Conservation (phyloP, 2,329 filamentous ascomycete species). For the Lasiodiplodia sp. region DNA sequence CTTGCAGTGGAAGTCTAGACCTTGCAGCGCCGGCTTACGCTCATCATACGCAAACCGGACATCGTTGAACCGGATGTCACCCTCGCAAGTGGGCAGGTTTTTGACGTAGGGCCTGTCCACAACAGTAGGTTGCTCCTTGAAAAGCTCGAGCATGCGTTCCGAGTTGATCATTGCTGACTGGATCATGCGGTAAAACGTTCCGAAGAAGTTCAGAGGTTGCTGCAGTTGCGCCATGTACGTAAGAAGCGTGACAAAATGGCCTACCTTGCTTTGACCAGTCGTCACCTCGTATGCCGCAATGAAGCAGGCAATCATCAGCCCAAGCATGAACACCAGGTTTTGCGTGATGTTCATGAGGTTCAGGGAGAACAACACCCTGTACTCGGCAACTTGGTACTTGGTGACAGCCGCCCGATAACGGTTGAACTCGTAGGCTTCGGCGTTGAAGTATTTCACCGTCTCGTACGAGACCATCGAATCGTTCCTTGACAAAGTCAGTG, state of each 20-base stretch:
- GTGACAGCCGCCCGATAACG: constrained; percentile 64
- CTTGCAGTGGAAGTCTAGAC: constrained; percentile 82
- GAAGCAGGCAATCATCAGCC: constrained; percentile 72
- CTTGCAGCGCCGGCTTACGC: constrained; percentile 82
- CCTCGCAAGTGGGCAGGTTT: constrained; percentile 72
- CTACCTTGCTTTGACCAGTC: constrained; percentile 65
- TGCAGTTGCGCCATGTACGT: constrained; percentile 79
- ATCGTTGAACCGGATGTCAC: constrained; percentile 85
- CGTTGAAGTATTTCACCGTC: constrained; percentile 72
- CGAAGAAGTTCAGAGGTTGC: constrained; percentile 76
- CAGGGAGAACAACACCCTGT: constrained; percentile 63
- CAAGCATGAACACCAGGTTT: constrained; percentile 69
- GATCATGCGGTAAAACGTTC: constrained; percentile 93
- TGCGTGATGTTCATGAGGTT: constrained; percentile 68
- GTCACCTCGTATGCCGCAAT: constrained; percentile 75
- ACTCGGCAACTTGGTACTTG: constrained; percentile 65
- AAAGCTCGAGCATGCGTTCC: constrained; percentile 91
- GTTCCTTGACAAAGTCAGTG: constrained; percentile 62
- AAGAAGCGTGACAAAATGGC: constrained; percentile 74
- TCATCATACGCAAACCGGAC: constrained; percentile 91
- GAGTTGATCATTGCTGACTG: constrained; percentile 98
- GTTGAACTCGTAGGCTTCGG: constrained; percentile 65
- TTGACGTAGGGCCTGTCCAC: constrained; percentile 74
- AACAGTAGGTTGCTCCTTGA: constrained; percentile 94
- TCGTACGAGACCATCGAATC: constrained; percentile 99